These are phyloP conservation scores for Catunica adiposa DNA, from an alignment of 2,329 filamentous ascomycete species.

Conservation along the genomic window DNA sequence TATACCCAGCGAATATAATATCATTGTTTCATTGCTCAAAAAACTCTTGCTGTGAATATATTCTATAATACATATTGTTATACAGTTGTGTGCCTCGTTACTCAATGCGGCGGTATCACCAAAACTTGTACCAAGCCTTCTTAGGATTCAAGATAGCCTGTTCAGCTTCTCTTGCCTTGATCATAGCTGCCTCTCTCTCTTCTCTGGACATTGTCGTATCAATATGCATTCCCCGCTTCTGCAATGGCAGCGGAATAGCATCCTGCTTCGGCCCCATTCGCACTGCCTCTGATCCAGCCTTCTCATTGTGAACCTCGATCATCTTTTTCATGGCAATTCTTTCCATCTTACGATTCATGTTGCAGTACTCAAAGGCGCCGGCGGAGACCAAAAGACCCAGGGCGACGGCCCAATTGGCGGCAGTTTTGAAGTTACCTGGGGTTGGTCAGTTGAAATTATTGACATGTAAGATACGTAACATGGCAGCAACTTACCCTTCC, in stretches of 20 bases:
- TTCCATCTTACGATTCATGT: conserved; percentile 56
- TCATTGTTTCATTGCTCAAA: background rate
- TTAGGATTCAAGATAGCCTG: conserved; percentile 16
- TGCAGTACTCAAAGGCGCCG: conserved; percentile 69
- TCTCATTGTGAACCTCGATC: conserved; percentile 50
- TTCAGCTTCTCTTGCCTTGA: conserved; percentile 20
- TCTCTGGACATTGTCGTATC: conserved; percentile 5
- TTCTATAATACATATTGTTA: conserved; percentile 15
- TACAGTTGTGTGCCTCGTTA: conserved; percentile 2
- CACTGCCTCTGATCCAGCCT: conserved; percentile 27
- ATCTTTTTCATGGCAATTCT: conserved; percentile 69
- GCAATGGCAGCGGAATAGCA: conserved; percentile 4
- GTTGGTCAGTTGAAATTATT: background rate
- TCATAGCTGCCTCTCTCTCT: conserved; percentile 12
- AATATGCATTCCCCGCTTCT: conserved; percentile 3
- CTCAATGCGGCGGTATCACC: conserved; percentile 23
- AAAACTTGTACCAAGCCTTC: conserved; percentile 40
- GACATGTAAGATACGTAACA: background rate
- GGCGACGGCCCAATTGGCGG: conserved; percentile 75
- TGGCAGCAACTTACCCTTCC: conserved; percentile 46
- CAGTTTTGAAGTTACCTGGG: conserved; percentile 42
- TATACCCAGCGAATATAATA: background rate
- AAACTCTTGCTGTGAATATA: background rate
- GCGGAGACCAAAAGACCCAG: conserved; percentile 55
- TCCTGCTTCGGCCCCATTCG: conserved; percentile 9